phyloP scores from a whole-genome alignment of 495 filamentous ascomycete genomes.

The Neurospora sublineolata region DNA sequence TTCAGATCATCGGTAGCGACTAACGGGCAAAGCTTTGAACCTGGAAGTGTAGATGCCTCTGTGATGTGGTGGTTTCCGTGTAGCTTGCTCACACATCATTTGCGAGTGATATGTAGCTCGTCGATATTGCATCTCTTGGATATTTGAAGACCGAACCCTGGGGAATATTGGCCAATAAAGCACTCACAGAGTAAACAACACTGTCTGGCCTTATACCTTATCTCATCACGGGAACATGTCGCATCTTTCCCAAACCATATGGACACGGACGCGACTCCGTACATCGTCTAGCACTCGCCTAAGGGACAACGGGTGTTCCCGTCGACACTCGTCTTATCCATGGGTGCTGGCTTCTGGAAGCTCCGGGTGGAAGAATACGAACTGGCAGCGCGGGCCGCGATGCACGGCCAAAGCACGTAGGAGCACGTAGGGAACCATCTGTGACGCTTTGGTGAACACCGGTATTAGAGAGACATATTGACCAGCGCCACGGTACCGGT shows the following conservation, averaged over 20 bases:
- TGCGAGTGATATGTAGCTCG: not conserved
- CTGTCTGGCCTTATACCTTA: not conserved
- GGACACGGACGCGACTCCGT: not conserved
- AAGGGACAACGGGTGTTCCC: not conserved
- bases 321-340: not conserved
- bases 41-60: not conserved
- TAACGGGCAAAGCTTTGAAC: not conserved
- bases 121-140: not conserved
- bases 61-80: not conserved
- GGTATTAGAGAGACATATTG: not conserved
- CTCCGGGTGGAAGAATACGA: not conserved
- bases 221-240: not conserved
- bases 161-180: not conserved
- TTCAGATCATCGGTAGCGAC: not conserved
- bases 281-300: not conserved
- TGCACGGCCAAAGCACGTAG: not conserved
- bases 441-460: not conserved
- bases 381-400: not conserved
- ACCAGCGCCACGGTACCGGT: not conserved
- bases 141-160: not conserved
- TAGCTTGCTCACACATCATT: not conserved
- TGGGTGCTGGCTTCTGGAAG: not conserved
- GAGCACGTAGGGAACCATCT: not conserved
- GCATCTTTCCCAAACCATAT: not conserved
- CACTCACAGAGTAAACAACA: not conserved